Base-by-base conservation (phyloP, 495 filamentous ascomycete genomes). In the Echria macrotheca region DNA sequence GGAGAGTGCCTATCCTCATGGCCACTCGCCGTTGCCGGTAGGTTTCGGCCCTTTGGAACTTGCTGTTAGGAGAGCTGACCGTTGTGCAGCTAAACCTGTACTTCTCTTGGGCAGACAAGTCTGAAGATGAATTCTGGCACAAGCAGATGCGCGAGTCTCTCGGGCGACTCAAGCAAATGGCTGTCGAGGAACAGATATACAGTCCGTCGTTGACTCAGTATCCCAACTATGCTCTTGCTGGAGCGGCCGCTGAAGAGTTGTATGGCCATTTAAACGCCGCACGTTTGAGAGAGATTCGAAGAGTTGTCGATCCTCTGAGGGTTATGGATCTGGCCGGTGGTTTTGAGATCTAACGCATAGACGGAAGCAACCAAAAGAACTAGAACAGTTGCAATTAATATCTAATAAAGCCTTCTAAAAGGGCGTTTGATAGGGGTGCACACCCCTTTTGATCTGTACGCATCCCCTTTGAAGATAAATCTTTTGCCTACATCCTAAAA, bases 291-390 rank as follows among this genome's bases (percentile, higher is more conserved):
- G 24, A 11, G 3, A 56, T 63, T 19, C 47, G 58, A 19, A 18
- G 47, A 14, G 25, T 11, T 0, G 19, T 56, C 14, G 60, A 63
- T 35, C 60, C 60, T 0, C 25, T 23, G 0, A 22, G 55, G 18
- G 22, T 63, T n/a, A 63, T 63, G 60, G 58, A 56, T 8, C 24
- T 58, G 4, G 55, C 55, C 1, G 60, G 60, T 0, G 60, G 60
- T 1, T 63, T 54, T 25, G 32, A n/a, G 0, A 49, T 63, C 5
- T 63, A 32, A 59, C n/a, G 11, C n/a, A n/a, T n/a, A n/a, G n/a
- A n/a, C n/a, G n/a, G n/a, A n/a, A n/a, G n/a, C n/a, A n/a, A n/a
- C n/a, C n/a, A n/a, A n/a, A n/a, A n/a, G n/a, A n/a, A n/a, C n/a
- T n/a, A n/a, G n/a, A n/a, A n/a, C n/a, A n/a, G n/a, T n/a, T n/a